Evolutionary conservation across 2,329 filamentous ascomycete species (phyloP).

Genomic region (Ophiocordyceps camponoti-floridani): DNA sequence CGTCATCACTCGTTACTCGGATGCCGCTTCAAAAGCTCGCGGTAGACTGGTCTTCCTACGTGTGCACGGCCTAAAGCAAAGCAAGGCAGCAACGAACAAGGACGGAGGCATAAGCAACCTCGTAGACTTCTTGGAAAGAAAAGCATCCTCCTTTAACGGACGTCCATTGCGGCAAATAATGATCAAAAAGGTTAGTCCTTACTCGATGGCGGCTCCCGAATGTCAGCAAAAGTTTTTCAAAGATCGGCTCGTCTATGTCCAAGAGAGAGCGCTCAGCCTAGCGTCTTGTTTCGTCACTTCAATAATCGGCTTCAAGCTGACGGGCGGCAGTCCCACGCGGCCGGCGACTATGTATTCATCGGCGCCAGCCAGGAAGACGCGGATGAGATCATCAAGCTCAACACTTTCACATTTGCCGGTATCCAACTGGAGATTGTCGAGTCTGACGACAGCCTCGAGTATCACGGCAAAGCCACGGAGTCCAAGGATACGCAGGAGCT

Average conservation of each 20-base stretch:
- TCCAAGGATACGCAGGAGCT: constrained; percentile 38
- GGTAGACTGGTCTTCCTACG: constrained; percentile 17
- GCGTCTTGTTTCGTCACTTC: background rate
- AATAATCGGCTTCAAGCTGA: constrained; percentile 24
- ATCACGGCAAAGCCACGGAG: constrained; percentile 20
- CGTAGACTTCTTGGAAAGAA: constrained; percentile 52
- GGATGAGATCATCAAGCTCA: constrained; percentile 46
- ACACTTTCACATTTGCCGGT: constrained; percentile 52
- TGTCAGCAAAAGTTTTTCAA: constrained; percentile 1
- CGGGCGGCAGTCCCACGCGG: constrained; percentile 48
- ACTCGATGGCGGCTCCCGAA: constrained; percentile 10
- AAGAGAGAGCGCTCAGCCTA: background rate
- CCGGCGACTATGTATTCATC: constrained; percentile 52
- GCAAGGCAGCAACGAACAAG: constrained; percentile 47
- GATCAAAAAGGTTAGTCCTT: constrained; percentile 60
- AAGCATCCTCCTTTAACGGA: constrained; percentile 36
- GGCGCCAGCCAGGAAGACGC: constrained; percentile 46
- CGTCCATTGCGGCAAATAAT: constrained; percentile 31
- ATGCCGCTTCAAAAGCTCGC: constrained; percentile 4
- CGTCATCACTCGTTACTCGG: constrained; percentile 17
- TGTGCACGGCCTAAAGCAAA: constrained; percentile 46
- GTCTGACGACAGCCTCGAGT: constrained; percentile 20
- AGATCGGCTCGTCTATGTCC: background rate
- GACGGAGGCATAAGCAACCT: constrained; percentile 50
- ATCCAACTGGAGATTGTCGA: constrained; percentile 37